These are phyloP conservation scores for Pseudozyma thailandica DNA, from an alignment of 1,284 basidiomycete species.

Conservation along the genomic window DNA sequence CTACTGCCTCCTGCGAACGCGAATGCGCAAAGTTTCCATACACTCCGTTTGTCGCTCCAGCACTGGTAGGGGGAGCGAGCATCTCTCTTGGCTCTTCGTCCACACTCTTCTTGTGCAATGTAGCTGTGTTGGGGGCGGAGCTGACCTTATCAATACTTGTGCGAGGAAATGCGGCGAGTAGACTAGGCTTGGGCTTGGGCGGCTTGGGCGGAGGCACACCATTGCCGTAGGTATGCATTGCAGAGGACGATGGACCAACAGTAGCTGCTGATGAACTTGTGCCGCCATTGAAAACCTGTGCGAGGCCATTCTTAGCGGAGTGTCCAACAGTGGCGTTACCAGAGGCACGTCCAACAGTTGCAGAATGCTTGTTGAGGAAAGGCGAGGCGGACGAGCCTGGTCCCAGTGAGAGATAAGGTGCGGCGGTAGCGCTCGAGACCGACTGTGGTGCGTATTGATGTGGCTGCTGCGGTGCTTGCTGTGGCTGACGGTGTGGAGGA, in stretches of 20 bases:
- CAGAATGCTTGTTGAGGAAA: slow-evolving; percentile 50
- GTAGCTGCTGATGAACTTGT: slow-evolving; percentile 16
- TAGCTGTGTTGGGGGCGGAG: slow-evolving; percentile 16
- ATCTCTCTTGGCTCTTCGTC: background rate
- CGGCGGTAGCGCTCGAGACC: slow-evolving; percentile 4
- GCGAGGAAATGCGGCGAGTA: slow-evolving; percentile 31
- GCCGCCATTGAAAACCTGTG: slow-evolving; percentile 21
- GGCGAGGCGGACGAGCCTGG: slow-evolving; percentile 42
- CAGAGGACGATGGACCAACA: slow-evolving; percentile 15
- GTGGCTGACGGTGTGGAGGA: background rate
- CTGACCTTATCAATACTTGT: slow-evolving; percentile 1
- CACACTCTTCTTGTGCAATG: background rate
- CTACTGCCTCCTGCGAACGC: slow-evolving; percentile 33
- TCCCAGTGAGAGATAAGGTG: slow-evolving; percentile 27
- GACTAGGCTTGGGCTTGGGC: slow-evolving; percentile 37
- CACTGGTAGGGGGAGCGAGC: slow-evolving; percentile 18
- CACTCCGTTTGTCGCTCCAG: slow-evolving; percentile 9
- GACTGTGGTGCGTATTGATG: slow-evolving; percentile 3
- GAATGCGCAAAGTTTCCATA: slow-evolving; percentile 23
- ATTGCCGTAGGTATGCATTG: background rate
- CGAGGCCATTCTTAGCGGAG: slow-evolving; percentile 29
- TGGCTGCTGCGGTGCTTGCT: too few relatives aligned
- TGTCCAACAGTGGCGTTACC: slow-evolving; percentile 10
- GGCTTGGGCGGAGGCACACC: slow-evolving; percentile 31
- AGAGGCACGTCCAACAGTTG: slow-evolving; percentile 34